phyloP scores from a whole-genome alignment of 2,329 filamentous ascomycete species.

The Aspergillus piperis region DNA sequence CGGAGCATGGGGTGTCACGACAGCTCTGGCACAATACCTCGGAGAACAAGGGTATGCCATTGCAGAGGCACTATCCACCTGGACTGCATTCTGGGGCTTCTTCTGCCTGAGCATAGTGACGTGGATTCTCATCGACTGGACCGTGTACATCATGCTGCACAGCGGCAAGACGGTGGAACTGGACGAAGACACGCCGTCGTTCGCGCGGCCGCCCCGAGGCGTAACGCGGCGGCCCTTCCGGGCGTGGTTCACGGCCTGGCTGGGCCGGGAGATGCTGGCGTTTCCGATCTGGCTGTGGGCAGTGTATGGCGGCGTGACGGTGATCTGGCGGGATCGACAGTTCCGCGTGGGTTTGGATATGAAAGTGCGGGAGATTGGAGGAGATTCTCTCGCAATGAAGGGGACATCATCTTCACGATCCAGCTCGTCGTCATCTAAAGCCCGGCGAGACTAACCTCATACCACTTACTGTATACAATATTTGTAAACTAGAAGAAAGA shows the following conservation, averaged over 20 bases:
- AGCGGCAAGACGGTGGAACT: slow-evolving; percentile 69
- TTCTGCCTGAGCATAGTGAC: slow-evolving; percentile 66
- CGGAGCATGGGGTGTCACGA: slow-evolving; percentile 76
- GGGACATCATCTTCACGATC: neutral
- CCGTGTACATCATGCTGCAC: slow-evolving; percentile 73
- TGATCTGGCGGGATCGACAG: slow-evolving; percentile 80
- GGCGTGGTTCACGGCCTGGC: slow-evolving; percentile 79
- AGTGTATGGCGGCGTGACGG: slow-evolving; percentile 81
- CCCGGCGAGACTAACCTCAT: slow-evolving; percentile 8
- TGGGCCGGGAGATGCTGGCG: slow-evolving; percentile 78
- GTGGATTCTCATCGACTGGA: slow-evolving; percentile 78
- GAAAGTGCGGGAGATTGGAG: slow-evolving; percentile 65
- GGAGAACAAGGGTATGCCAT: slow-evolving; percentile 37
- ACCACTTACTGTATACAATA: neutral
- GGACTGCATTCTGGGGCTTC: slow-evolving; percentile 63
- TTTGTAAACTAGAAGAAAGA: neutral
- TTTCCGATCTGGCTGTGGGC: slow-evolving; percentile 90
- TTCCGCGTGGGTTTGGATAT: slow-evolving; percentile 85
- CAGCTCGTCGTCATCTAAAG: slow-evolving; percentile 14
- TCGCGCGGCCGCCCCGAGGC: slow-evolving; percentile 58
- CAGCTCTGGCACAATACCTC: slow-evolving; percentile 62
- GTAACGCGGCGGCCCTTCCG: slow-evolving; percentile 57
- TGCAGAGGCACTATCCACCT: slow-evolving; percentile 63
- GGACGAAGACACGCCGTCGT: slow-evolving; percentile 72
- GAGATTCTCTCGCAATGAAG: neutral